A percentile compares a stretch with the other conserved stretches of the same genome.
Conservation (phyloP, 2,329 filamentous ascomycete species). For the Colletotrichum destructivum region DNA sequence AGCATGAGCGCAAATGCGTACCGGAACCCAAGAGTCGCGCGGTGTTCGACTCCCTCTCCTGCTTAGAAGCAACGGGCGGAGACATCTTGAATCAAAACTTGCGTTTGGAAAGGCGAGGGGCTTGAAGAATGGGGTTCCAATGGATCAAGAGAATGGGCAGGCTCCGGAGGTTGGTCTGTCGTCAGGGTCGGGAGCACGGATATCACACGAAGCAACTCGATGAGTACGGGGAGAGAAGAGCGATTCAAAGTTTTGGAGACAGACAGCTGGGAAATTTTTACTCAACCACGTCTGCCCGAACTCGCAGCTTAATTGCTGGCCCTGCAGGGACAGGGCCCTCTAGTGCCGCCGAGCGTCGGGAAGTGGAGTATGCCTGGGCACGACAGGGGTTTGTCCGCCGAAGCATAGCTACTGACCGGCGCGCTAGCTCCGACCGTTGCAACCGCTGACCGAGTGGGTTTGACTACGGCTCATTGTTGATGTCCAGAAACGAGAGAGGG, state of each 20-base stretch:
- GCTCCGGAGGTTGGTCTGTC: slow-evolving; percentile 24
- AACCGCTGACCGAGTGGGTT: not conserved
- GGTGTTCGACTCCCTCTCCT: slow-evolving; percentile 87
- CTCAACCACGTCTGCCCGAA: slow-evolving; percentile 33
- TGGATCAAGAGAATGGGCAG: slow-evolving; percentile 18
- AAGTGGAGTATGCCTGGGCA: slow-evolving; percentile 29
- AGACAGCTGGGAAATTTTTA: slow-evolving; percentile 42
- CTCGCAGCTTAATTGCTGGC: slow-evolving; percentile 39
- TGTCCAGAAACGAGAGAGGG: not conserved
- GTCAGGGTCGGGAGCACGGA: slow-evolving; percentile 32
- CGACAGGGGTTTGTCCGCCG: slow-evolving; percentile 26
- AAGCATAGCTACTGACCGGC: slow-evolving; percentile 22
- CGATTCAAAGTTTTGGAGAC: slow-evolving; percentile 30
- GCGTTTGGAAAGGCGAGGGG: slow-evolving; percentile 23
- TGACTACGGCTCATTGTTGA: not conserved
- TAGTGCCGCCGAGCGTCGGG: slow-evolving; percentile 37
- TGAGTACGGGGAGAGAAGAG: slow-evolving; percentile 22
- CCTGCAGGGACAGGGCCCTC: slow-evolving; percentile 39
- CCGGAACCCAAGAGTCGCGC: slow-evolving; percentile 94
- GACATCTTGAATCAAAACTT: slow-evolving; percentile 66
- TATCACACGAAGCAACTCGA: slow-evolving; percentile 21
- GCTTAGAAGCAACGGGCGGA: slow-evolving; percentile 63
- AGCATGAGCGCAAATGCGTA: slow-evolving; percentile 55
- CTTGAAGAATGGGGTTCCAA: slow-evolving; percentile 3
- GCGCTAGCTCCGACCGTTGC: slow-evolving; percentile 22